Evolutionary conservation across 306 rosid species (phyloP), one percentile per base, ranked within the genome.

Genomic region (Rosa chinensis): DNA sequence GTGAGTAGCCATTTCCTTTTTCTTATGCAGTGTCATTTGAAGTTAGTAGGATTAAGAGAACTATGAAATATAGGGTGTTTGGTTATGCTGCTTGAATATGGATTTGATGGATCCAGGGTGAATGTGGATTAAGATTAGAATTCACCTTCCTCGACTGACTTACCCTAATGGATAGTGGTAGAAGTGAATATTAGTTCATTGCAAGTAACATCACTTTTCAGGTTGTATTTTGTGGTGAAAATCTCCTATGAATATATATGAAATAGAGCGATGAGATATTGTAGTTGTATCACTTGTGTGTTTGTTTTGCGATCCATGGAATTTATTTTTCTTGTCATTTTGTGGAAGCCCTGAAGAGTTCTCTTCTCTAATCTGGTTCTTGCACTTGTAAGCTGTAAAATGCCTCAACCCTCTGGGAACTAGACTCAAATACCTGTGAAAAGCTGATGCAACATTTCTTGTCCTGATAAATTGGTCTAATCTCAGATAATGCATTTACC

Each of bases 81-180:
- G 21, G 70, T 35, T 63, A 32, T 37, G 70, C 70, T 66, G 23
- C 71, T 18, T 66, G 12, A 66, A 66, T 35, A 8, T 66, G 45
- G 5, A 66, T 37, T 16, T 66, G 70, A 66, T 66, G 48, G 14
- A 66, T 66, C 47, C 25, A 17, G 71, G 69, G 25, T 18, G 69
- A 66, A 39, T 67, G 49, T 81, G 28, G 72, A 18, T 64, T 16
- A 64, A 32, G 28, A 64, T 18, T 40, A 14, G 80, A 70, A 62
- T 74, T 68, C 63, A 47, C 7, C 12, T 58, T 32, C 16, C 63
- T 76, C 13, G 62, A 83, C 84, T 82, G 49, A 75, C 67, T 81
- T 49, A n/a, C 66, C 66, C 28, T 66, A 20, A 72, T 87, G 66
- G 77, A 44, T 63, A 35, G n/a, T 6, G 70, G 45, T 35, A 40